phyloP scores from a whole-genome alignment of 2,329 filamentous ascomycete species.

The Exophiala phaeomuriformis region DNA sequence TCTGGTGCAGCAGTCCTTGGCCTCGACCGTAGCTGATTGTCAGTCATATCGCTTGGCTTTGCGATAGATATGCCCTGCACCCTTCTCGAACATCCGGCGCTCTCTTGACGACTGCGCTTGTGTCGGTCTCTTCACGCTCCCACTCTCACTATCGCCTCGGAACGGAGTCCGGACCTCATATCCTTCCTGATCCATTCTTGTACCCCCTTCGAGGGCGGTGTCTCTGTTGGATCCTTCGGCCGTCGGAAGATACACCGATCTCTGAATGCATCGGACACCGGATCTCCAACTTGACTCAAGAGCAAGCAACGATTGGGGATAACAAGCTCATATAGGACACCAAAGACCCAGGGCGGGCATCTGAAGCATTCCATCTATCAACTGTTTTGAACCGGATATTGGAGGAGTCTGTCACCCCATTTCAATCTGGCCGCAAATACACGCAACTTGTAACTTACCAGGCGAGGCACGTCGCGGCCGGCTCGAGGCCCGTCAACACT shows the following conservation, averaged over 20 bases:
- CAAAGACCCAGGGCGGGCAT: not conserved
- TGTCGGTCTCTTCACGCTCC: not conserved
- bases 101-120: not conserved
- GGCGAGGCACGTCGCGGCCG: not conserved
- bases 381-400: not conserved
- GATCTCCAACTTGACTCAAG: constrained; percentile 18
- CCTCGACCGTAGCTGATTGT: too few species aligned
- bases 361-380: not conserved
- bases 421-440: constrained; percentile 1
- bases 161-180: not conserved
- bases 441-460: not conserved
- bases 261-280: constrained; percentile 22
- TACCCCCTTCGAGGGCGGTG: not conserved
- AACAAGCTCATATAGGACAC: not conserved
- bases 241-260: not conserved
- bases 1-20: not conserved
- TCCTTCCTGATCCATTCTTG: too few species aligned
- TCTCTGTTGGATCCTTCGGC: not conserved
- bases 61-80: not conserved
- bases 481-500: not conserved
- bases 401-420: constrained; percentile 23
- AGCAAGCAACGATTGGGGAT: constrained; percentile 24
- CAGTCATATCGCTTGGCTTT: not conserved
- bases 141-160: not conserved
- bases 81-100: too few species aligned